Evolutionary conservation across 169 alveolate genomes (phyloP), one percentile per base, ranked within the genome.

Genomic region (Eimeria necatrix): DNA sequence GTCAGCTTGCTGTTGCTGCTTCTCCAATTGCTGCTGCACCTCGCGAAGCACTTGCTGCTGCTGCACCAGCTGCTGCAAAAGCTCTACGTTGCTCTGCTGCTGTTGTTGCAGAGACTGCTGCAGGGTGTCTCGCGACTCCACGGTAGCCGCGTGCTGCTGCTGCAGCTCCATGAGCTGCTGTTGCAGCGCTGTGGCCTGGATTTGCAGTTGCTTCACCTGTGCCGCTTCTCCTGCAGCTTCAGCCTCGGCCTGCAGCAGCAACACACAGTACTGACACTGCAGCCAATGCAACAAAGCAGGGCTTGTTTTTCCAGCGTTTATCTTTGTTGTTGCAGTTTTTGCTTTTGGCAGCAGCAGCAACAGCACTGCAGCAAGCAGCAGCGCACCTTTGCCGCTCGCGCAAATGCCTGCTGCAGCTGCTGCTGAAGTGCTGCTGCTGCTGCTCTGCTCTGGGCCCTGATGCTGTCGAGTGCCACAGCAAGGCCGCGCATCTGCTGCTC

Each of bases 351-450:
- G 49, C 85, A 51, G 32, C 85, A 48, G 89, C 32, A 41, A 24
- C 85, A 74, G 56, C 85, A 14, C 74, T 14, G 41, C 74, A 64
- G 74, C 74, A 20, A 64, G 61, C 64, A n/a, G 61, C 64, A 80
- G 89, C 71, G 7, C 53, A 80, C 89, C 89, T 80, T 48, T 0
- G 89, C 70, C 71, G 49, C 51, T 1, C 51, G 71, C 60, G 4
- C 70, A 80, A 80, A 80, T 4, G 68, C 71, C 53, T 80, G 64
- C 89, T 80, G 68, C 89, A 80, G 89, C 48, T 80, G 89, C 89
- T 80, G 89, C 70, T 80, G 89, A 24, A 80, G 89, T 16, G 89
- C 89, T 51, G 89, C 70, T 80, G 89, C 89, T 80, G 89, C 89
- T 51, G 89, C 89, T 52, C 89, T 80, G 49, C 89, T 80, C 20